A percentile compares a stretch with the other conserved stretches of the same genome.
phyloP scores from a whole-genome alignment of 331 rosid species.

The Quercus lobata region DNA sequence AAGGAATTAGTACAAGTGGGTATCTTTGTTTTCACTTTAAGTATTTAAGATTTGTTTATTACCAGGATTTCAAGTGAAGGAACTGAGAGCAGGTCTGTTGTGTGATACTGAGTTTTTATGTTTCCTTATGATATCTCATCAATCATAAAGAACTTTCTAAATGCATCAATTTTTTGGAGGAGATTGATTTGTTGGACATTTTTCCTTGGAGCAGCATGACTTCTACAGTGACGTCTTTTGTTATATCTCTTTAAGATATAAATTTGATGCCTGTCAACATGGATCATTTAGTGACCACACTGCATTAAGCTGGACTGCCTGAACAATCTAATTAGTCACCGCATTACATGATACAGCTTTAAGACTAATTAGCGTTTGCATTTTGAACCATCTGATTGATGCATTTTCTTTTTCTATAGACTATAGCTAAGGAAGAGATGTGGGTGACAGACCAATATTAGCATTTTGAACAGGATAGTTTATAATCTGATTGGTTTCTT shows the following conservation, averaged over 20 bases:
- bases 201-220: constrained; percentile 2
- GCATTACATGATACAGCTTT: background rate
- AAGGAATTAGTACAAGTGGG: constrained; percentile 73
- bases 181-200: background rate
- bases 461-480: constrained; percentile 8
- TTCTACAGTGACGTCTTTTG: background rate
- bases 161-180: background rate
- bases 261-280: background rate
- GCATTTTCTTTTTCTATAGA: constrained; percentile 1
- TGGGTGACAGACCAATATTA: background rate
- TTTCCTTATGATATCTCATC: background rate
- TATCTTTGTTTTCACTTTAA: constrained; percentile 26
- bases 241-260: background rate
- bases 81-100: constrained; percentile 1
- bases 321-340: background rate
- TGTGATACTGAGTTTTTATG: background rate
- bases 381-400: background rate
- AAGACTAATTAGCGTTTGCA: background rate
- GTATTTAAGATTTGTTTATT: background rate
- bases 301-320: background rate
- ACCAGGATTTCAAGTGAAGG: background rate
- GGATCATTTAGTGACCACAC: background rate
- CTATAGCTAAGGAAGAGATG: constrained; percentile 10
- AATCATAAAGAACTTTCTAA: background rate
- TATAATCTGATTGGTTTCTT: constrained; percentile 15